A percentile compares a stretch with the other conserved stretches of the same genome.
Conservation (phyloP, 306 rosid species). For the Sophora flavescens region DNA sequence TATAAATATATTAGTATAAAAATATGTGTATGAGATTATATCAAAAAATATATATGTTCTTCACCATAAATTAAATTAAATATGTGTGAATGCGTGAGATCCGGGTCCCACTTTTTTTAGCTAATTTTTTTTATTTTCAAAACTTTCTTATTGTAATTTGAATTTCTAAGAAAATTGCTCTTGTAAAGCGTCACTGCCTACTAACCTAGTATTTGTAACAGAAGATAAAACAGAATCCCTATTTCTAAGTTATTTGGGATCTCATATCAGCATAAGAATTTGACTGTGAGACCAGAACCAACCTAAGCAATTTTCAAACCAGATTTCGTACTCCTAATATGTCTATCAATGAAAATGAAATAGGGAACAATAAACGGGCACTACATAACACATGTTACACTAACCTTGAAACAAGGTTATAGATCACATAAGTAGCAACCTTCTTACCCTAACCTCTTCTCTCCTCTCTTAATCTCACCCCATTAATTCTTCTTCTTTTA, state of each 20-base stretch:
- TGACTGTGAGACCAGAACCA: not conserved
- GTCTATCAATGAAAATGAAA: not conserved
- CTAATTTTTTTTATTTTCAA: no score
- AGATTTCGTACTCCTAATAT: not conserved
- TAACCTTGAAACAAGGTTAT: slow-evolving; percentile 16
- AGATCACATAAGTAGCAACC: slow-evolving; percentile 1
- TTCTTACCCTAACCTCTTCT: not conserved
- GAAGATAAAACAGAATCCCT: slow-evolving; percentile 3
- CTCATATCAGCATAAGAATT: slow-evolving; percentile 12
- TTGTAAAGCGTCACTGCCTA: not conserved
- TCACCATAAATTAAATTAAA: no score
- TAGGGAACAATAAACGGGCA: slow-evolving; percentile 18
- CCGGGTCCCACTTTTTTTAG: no score
- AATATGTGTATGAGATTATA: no score
- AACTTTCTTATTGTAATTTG: no score
- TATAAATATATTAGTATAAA: no score
- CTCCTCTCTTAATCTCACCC: not conserved
- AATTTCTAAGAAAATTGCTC: not conserved
- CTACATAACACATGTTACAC: slow-evolving; percentile 34
- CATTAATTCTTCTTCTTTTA: not conserved
- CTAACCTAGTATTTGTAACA: not conserved
- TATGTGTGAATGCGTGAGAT: no score
- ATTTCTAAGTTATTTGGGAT: slow-evolving; percentile 22
- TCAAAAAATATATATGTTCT: no score
- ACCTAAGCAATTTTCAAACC: slow-evolving; percentile 15